A percentile compares a stretch with the other conserved stretches of the same genome.
Conservation (phyloP, 2,329 filamentous ascomycete genomes). For the Beauveria varroae region DNA sequence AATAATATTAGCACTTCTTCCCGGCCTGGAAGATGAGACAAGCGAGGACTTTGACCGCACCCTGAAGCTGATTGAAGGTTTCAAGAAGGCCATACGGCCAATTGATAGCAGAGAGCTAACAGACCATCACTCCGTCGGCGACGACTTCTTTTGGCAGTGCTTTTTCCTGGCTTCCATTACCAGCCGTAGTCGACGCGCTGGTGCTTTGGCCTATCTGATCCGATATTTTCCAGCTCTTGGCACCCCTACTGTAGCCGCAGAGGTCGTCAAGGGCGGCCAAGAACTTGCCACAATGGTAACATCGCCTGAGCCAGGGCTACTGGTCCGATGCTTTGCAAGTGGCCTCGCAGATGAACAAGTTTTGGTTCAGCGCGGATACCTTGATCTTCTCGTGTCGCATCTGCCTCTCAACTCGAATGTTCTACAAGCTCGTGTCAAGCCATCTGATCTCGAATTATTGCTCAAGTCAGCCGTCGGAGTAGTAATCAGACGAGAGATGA, state of each 20-base stretch:
- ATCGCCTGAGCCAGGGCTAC: slow-evolving; percentile 81
- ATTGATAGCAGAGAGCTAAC: slow-evolving; percentile 42
- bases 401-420: slow-evolving; percentile 78
- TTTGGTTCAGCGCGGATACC: slow-evolving; percentile 85
- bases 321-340: slow-evolving; percentile 86
- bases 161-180: slow-evolving; percentile 92
- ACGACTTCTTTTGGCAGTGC: slow-evolving; percentile 97
- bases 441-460: slow-evolving; percentile 71
- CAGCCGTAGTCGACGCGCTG: slow-evolving; percentile 73
- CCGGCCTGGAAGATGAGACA: slow-evolving; percentile 89
- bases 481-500: slow-evolving; percentile 89
- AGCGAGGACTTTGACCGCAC: slow-evolving; percentile 95
- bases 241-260: slow-evolving; percentile 10
- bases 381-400: slow-evolving; percentile 87
- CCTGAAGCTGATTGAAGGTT: slow-evolving; percentile 65
- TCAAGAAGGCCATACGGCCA: slow-evolving; percentile 62
- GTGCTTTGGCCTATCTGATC: slow-evolving; percentile 78
- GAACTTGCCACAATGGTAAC: slow-evolving; percentile 60
- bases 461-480: slow-evolving; percentile 80
- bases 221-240: slow-evolving; percentile 58
- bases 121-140: slow-evolving; percentile 50
- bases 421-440: slow-evolving; percentile 65
- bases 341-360: slow-evolving; percentile 82
- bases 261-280: slow-evolving; percentile 24
- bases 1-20: slow-evolving; percentile 79